A percentile compares a stretch with the other conserved stretches of the same genome.
Conservation (phyloP, 257 asterid species). For the Rhazya stricta region DNA sequence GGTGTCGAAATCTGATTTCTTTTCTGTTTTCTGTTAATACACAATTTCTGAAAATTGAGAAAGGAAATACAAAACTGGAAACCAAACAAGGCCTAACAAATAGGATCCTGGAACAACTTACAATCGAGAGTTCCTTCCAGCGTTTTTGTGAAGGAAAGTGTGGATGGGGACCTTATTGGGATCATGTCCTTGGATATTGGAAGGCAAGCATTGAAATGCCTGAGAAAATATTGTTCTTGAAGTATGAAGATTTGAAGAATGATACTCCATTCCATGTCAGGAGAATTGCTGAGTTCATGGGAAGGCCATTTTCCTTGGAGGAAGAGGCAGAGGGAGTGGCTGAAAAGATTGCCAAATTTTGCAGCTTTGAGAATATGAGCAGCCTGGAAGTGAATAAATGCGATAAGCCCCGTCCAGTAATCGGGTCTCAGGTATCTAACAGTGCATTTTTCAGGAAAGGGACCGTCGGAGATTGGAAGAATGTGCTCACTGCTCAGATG, state of each 20-base stretch:
- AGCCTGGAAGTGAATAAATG: neutral
- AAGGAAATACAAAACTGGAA: no score
- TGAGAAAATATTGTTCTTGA: neutral
- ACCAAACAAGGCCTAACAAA: no score
- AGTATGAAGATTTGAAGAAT: neutral
- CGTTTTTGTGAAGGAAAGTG: neutral
- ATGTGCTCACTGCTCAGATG: conserved; percentile 29
- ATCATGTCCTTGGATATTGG: conserved; percentile 33
- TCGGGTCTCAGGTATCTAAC: neutral
- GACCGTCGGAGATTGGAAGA: conserved; percentile 38
- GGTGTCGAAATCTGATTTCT: no score
- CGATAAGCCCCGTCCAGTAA: no score
- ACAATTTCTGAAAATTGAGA: no score
- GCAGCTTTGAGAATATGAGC: neutral
- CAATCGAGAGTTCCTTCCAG: no score
- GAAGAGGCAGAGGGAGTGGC: neutral
- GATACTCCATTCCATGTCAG: neutral
- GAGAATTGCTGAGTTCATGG: neutral
- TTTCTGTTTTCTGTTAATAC: no score
- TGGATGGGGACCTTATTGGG: conserved; percentile 28
- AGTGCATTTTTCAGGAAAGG: conserved; percentile 26
- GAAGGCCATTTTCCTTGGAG: neutral
- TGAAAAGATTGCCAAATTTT: neutral
- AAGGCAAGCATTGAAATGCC: conserved; percentile 25
- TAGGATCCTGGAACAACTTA: no score